Conservation (phyloP, 257 asterid genomes). For the Solanum medicagineum region DNA sequence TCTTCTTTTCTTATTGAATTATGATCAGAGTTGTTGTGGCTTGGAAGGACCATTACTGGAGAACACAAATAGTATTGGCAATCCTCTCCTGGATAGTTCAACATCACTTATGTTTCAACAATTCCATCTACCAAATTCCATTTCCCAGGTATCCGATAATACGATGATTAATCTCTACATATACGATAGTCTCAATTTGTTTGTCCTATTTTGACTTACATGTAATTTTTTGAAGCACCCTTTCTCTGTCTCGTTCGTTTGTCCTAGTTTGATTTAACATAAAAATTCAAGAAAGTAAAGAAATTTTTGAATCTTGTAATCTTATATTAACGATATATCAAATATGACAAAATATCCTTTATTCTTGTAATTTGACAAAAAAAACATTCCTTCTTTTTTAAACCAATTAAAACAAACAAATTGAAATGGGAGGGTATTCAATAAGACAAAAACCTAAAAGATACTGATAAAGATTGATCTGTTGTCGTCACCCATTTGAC, state of each 20-base stretch:
- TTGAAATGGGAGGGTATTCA: not conserved
- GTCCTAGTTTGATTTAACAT: too few relatives aligned
- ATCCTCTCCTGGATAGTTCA: constrained; percentile 28
- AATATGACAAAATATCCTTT: too few relatives aligned
- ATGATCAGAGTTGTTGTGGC: constrained; percentile 29
- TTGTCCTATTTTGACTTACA: not conserved
- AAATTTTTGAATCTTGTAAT: too few relatives aligned
- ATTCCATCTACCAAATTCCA: constrained; percentile 4
- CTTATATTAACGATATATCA: too few relatives aligned
- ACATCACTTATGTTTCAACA: constrained; percentile 31
- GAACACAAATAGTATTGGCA: not conserved
- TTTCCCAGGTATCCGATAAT: not conserved
- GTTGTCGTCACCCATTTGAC: not conserved
- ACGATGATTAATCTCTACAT: not conserved
- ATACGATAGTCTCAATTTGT: not conserved
- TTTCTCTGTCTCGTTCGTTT: not conserved
- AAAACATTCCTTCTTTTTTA: too few relatives aligned
- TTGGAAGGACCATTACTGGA: constrained; percentile 26
- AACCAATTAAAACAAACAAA: too few relatives aligned
- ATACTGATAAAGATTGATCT: not conserved
- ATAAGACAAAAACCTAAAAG: not conserved
- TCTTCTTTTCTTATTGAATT: not conserved
- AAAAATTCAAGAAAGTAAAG: too few relatives aligned
- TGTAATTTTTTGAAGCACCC: too few relatives aligned
- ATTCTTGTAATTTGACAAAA: too few relatives aligned